Conservation (phyloP, 306 rosid genomes). For the Carpinus viminea region DNA sequence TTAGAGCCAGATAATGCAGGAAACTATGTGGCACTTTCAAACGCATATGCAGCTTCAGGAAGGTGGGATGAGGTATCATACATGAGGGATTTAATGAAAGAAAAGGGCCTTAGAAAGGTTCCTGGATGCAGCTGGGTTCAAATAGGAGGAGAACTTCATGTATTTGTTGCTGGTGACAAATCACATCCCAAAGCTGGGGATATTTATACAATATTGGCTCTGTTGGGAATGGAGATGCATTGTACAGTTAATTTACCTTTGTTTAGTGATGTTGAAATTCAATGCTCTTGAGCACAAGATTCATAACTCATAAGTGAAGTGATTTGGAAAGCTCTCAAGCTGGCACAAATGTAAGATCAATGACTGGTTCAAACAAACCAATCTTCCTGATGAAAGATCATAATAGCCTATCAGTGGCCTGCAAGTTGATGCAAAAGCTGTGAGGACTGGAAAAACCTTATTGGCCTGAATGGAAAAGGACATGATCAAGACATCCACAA, state of each 20-base stretch:
- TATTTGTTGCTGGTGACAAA: slow-evolving; percentile 65
- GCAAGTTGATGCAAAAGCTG: neutral
- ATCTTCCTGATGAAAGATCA: slow-evolving; percentile 1
- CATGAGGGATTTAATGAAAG: slow-evolving; percentile 64
- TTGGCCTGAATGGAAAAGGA: neutral
- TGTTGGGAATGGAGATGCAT: slow-evolving; percentile 54
- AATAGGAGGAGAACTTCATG: slow-evolving; percentile 59
- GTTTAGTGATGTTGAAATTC: slow-evolving; percentile 7
- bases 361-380: neutral
- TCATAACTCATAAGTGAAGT: slow-evolving; percentile 3
- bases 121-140: slow-evolving; percentile 90
- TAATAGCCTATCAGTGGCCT: neutral
- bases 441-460: neutral
- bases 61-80: slow-evolving; percentile 68
- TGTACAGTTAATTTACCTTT: slow-evolving; percentile 24
- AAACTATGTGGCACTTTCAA: slow-evolving; percentile 76
- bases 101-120: slow-evolving; percentile 58
- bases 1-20: slow-evolving; percentile 77
- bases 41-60: slow-evolving; percentile 62
- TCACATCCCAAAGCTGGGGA: slow-evolving; percentile 64
- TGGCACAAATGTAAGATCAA: neutral
- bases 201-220: slow-evolving; percentile 46
- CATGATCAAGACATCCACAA: neutral
- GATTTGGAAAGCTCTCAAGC: slow-evolving; percentile 7
- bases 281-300: slow-evolving; percentile 8